phyloP scores from a whole-genome alignment of 768 basidiomycete genomes.

The Boletus bicolor region DNA sequence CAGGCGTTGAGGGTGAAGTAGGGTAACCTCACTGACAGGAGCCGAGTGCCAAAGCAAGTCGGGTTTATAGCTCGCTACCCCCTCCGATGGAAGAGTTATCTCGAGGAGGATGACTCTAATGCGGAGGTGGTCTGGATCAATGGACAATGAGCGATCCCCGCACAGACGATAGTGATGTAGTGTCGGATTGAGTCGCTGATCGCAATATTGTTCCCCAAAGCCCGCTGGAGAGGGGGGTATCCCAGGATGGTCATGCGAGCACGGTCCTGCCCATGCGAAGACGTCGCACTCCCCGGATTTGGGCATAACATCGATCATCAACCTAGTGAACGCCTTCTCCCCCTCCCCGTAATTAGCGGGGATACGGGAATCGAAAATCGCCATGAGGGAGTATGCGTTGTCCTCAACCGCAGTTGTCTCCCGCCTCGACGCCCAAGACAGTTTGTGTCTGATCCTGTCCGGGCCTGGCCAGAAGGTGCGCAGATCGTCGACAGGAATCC shows the following conservation, averaged over 20 bases:
- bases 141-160: slow-evolving; percentile 19
- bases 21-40: slow-evolving; percentile 4
- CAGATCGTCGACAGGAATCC: too few relatives aligned
- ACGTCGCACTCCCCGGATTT: slow-evolving; percentile 18
- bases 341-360: slow-evolving; percentile 12
- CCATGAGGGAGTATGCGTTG: slow-evolving; percentile 19
- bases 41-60: not conserved
- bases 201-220: slow-evolving; percentile 3
- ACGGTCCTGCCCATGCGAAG: slow-evolving; percentile 23
- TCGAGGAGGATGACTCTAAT: slow-evolving; percentile 12
- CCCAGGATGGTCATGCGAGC: slow-evolving; percentile 3
- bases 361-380: slow-evolving; percentile 15
- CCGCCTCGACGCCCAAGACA: not conserved
- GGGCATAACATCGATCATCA: slow-evolving; percentile 18
- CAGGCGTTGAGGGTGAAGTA: not conserved
- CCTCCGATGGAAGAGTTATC: not conserved
- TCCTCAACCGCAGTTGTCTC: slow-evolving; percentile 11
- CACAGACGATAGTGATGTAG: slow-evolving; percentile 19
- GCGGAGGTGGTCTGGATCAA: slow-evolving; percentile 1
- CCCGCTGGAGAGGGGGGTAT: slow-evolving; percentile 15
- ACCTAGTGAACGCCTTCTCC: slow-evolving; percentile 12
- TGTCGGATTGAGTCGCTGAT: not conserved
- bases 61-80: not conserved
- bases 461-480: too few relatives aligned
- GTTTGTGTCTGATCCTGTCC: too few relatives aligned